Evolutionary conservation across 2,329 filamentous ascomycete genomes (phyloP), one percentile per base, ranked within the genome.

Genomic region (Fusarium gaditjirri): DNA sequence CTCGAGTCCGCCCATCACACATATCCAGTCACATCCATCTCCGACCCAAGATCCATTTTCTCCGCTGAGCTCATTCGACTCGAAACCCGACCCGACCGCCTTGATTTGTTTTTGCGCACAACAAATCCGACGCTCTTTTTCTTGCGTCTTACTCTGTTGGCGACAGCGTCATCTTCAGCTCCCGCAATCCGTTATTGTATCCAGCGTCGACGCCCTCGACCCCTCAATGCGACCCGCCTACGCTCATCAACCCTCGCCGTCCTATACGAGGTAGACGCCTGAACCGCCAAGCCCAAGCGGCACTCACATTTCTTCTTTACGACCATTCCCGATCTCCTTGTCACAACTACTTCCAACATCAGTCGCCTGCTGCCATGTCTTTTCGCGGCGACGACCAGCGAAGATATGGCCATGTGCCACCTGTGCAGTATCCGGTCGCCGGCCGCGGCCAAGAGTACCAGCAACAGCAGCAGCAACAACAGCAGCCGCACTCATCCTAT

Each of bases 391-490:
- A 91, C 75, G 86, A 88, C 76, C 87, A 89, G 78, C 86, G 88
- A 80, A 88, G 89, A 49, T 92, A 91, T 76, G 90, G 90, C 82
- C 88, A 91, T 81, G 83, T 92, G 54, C 90, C 90, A 69, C 90
- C 90, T 21, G 89, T 90, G 35, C 89, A 91, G 78, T 92, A 92
- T 75, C 86, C 88, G 21, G 82, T 88, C 71, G 82, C 85, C 52
- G 80, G 80, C 66, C 84, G 77, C 53, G 76, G 76, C 46, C 75
- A 77, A 55, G 75, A 78, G 33, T 74, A 76, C 56, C 75, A 78
- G 46, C 81, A 84, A 46, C 74, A 77, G 43, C 76, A 74, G 38
- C 75, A 76, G n/a, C 80, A 83, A 44, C 82, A 77, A 38, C 76
- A 73, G 54, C 76, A 73, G 54, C 75, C 75, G 50, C 80, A 83